A percentile compares a stretch with the other conserved stretches of the same genome.
Conservation (phyloP, 495 filamentous ascomycete genomes). For the Talaromyces adpressus region DNA sequence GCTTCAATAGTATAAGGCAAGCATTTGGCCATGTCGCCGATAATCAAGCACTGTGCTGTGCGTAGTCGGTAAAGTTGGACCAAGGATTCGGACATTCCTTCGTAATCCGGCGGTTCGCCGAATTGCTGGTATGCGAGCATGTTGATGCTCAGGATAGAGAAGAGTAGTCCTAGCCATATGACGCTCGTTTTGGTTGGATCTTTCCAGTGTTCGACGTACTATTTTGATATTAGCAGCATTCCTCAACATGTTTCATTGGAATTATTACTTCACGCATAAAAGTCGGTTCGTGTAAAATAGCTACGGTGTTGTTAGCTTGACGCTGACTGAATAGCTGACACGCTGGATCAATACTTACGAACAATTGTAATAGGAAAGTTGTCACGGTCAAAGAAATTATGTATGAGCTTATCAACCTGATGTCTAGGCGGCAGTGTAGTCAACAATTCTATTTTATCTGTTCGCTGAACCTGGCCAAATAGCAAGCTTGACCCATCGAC, state of each 20-base stretch:
- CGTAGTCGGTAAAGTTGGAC: slow-evolving; percentile 71
- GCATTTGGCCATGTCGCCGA: slow-evolving; percentile 86
- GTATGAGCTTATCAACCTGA: slow-evolving; percentile 4
- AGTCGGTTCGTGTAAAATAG: slow-evolving; percentile 6
- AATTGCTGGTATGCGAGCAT: slow-evolving; percentile 86
- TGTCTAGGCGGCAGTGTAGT: slow-evolving; percentile 1
- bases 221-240: not conserved
- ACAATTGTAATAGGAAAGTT: slow-evolving; percentile 1
- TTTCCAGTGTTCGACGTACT: slow-evolving; percentile 84
- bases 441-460: slow-evolving; percentile 4
- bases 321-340: not conserved
- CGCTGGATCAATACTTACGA: not conserved
- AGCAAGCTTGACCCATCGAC: slow-evolving; percentile 8
- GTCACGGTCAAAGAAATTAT: slow-evolving; percentile 5
- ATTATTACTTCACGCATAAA: slow-evolving; percentile 5
- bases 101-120: slow-evolving; percentile 80
- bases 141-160: slow-evolving; percentile 79
- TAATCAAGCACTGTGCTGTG: slow-evolving; percentile 79
- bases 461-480: slow-evolving; percentile 4
- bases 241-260: not conserved
- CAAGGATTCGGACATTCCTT: slow-evolving; percentile 56
- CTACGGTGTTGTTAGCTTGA: not conserved
- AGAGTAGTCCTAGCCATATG: slow-evolving; percentile 86
- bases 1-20: slow-evolving; percentile 79
- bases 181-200: slow-evolving; percentile 71